phyloP scores from a whole-genome alignment of 164 flowering plant species.

The Vitis amurensis region DNA sequence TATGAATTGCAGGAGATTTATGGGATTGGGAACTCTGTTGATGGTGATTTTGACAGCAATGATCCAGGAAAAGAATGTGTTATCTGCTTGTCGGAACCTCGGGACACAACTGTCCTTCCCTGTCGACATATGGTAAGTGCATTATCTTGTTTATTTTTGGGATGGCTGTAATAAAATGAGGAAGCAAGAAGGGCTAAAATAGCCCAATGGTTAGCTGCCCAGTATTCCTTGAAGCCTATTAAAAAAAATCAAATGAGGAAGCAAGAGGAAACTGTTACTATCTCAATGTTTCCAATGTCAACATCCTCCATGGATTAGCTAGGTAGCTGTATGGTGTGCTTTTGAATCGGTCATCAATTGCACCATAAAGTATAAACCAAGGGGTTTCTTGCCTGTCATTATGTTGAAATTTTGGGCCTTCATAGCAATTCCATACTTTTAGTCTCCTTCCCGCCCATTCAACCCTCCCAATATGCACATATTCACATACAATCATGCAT shows the following conservation, averaged over 20 bases:
- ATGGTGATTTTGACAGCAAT: conserved; percentile 71
- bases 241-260: no score
- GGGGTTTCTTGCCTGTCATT: no score
- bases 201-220: no score
- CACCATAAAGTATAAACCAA: no score
- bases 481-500: no score
- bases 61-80: conserved; percentile 98
- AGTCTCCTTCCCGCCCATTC: no score
- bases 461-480: no score
- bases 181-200: not conserved
- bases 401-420: no score
- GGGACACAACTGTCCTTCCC: conserved; percentile 96
- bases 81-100: conserved; percentile 95
- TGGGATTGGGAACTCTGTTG: conserved; percentile 93
- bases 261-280: not conserved
- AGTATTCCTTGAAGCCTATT: no score
- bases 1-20: conserved; percentile 97
- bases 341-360: no score
- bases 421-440: no score
- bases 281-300: not conserved
- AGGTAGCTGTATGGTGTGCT: no score
- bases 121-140: conserved; percentile 93
- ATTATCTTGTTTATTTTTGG: not conserved
- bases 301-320: not conserved
- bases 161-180: not conserved